Base-by-base conservation (phyloP, 768 basidiomycete genomes). In the Leccinellum rugosiceps region DNA sequence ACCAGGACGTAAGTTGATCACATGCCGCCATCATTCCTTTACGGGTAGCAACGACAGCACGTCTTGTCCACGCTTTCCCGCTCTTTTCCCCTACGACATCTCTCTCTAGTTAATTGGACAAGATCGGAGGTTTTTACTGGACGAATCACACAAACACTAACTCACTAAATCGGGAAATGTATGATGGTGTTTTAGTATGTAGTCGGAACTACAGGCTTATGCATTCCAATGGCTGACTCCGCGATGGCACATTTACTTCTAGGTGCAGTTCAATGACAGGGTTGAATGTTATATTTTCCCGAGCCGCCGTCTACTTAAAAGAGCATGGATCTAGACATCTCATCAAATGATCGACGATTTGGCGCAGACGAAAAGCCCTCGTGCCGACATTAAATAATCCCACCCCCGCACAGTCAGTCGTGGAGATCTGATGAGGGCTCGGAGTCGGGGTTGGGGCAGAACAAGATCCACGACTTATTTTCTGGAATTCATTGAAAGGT, bases 281-380 rank as follows among this genome's bases (percentile, higher is more conserved):
- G 57, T 56, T 58, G 53, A 14, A 50, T 47, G 62, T 28, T 63
- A 70, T 58, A 57, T 50, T 55, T 62, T 30, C 56, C 55, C 65
- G 51, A 56, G 53, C 50, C 47, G 17, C 26, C 55, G 49, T 52
- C 46, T 46, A 26, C 45, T 46, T 47, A 59, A 56, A 55, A 49
- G 47, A 65, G 47, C 50, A 53, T 50, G 58, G 55, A 60, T 68
- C 68, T 60, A 50, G 56, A 21, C 38, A 59, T 53, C 53, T 52
- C 57, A 64, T 70, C 61, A 58, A 56, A 60, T 65, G 63, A 70
- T 70, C 66, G 59, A 60, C 57, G 38, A 50, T 35, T 58, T 56
- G 46, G 53, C 41, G 19, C 52, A 62, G 47, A 50, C 28, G 49
- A 57, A 55, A 49, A 45, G 52, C 55, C 60, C 28, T 47, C 47